phyloP scores from a whole-genome alignment of 2,329 filamentous ascomycete genomes.

The Whalleya microplaca region DNA sequence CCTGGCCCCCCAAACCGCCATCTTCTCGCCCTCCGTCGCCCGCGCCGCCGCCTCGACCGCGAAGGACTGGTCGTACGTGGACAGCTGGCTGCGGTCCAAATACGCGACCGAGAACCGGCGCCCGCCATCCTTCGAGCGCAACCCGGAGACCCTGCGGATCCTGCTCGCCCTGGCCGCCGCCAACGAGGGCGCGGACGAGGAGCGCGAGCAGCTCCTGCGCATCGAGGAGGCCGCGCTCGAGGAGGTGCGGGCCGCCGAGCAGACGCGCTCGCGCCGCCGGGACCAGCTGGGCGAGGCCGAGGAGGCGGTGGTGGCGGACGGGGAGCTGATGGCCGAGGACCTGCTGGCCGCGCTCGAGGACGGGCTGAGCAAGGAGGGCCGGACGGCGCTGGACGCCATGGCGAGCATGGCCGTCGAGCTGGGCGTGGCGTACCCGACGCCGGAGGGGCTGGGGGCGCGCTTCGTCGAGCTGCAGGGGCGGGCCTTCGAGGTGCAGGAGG shows the following conservation, averaged over 20 bases:
- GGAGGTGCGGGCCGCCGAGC: slow-evolving; percentile 45
- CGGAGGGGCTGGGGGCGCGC: slow-evolving; percentile 52
- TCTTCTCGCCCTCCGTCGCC: slow-evolving; percentile 70
- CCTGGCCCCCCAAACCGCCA: slow-evolving; percentile 47
- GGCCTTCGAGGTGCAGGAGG: slow-evolving; percentile 59
- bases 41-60: slow-evolving; percentile 80
- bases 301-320: slow-evolving; percentile 17
- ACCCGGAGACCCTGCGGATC: slow-evolving; percentile 77
- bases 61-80: slow-evolving; percentile 89
- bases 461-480: slow-evolving; percentile 61
- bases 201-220: slow-evolving; percentile 59
- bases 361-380: slow-evolving; percentile 58
- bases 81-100: slow-evolving; percentile 77
- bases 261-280: slow-evolving; percentile 38
- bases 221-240: slow-evolving; percentile 64
- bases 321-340: slow-evolving; percentile 38
- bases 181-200: slow-evolving; percentile 80
- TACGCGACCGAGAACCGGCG: slow-evolving; percentile 53
- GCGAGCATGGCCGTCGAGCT: slow-evolving; percentile 55
- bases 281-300: slow-evolving; percentile 1
- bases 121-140: slow-evolving; percentile 81
- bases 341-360: slow-evolving; percentile 59
- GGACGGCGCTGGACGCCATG: slow-evolving; percentile 60
- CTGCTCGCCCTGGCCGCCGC: slow-evolving; percentile 73
- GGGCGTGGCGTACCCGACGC: slow-evolving; percentile 52